phyloP scores from a whole-genome alignment of 2,329 filamentous ascomycete species.

The Arthrinium phaeospermum region DNA sequence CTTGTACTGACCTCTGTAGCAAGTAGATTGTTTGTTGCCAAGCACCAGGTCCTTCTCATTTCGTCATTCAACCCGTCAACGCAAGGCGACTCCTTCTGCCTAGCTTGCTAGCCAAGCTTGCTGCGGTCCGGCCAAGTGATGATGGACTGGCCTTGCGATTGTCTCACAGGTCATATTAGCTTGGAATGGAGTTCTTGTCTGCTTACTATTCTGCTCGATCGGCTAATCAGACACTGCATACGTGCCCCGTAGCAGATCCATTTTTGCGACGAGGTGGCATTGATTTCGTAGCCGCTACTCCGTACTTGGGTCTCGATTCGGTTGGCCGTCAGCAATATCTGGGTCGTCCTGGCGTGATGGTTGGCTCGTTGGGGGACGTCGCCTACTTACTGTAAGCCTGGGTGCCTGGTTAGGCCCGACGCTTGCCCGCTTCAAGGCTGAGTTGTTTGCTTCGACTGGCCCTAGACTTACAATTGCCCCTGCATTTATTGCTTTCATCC shows the following conservation, averaged over 20 bases:
- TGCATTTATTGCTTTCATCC: neutral
- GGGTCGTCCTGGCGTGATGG: neutral
- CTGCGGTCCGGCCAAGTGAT: neutral
- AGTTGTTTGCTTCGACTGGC: neutral
- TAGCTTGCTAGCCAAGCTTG: neutral
- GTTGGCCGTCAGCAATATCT: neutral
- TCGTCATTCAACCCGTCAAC: neutral
- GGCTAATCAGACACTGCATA: neutral
- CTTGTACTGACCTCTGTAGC: neutral
- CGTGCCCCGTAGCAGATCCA: conserved; percentile 1
- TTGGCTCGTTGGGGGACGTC: neutral
- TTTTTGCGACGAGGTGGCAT: neutral
- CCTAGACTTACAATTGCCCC: neutral
- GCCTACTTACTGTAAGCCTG: neutral
- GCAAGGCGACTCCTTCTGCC: neutral
- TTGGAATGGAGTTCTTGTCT: neutral
- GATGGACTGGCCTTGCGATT: neutral
- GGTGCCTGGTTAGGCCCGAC: neutral
- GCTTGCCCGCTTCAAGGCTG: conserved; percentile 12
- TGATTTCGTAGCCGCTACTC: neutral
- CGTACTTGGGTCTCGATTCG: neutral
- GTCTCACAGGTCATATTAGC: conserved; percentile 2
- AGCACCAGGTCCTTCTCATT: neutral
- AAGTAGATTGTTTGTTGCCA: neutral
- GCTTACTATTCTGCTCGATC: neutral